Evolutionary conservation across 805 yeast species (phyloP).

Genomic region (Candida dendrica): DNA sequence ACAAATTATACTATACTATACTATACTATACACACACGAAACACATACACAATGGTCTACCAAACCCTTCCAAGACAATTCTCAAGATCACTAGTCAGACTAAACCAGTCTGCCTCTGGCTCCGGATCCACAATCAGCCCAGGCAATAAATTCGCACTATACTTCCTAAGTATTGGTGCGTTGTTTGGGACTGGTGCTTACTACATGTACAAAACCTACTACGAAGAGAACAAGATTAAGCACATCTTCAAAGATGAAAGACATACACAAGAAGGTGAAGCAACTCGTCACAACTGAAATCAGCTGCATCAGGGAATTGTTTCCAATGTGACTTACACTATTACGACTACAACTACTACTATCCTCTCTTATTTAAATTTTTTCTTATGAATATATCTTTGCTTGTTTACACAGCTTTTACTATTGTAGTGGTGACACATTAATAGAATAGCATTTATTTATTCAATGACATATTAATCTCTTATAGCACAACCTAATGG

Average conservation of each 20-base stretch:
- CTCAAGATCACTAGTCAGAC: slow-evolving; percentile 14
- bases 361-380: no score
- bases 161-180: slow-evolving; percentile 13
- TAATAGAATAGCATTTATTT: background rate
- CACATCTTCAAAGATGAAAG: slow-evolving; percentile 13
- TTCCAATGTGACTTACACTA: no score
- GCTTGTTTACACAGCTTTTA: no score
- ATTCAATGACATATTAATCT: background rate
- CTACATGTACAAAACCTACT: slow-evolving; percentile 15
- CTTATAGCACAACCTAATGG: background rate
- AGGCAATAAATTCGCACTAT: slow-evolving; percentile 8
- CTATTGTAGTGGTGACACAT: no score
- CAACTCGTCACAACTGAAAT: slow-evolving; percentile 2
- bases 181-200: slow-evolving; percentile 12
- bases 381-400: no score
- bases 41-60: slow-evolving; percentile 15
- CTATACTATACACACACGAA: background rate
- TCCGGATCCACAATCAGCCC: slow-evolving; percentile 3
- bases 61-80: slow-evolving; percentile 15
- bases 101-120: slow-evolving; percentile 13
- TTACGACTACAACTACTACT: no score
- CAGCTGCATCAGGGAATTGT: no score
- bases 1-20: no score
- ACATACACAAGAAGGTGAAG: slow-evolving; percentile 4
- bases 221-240: slow-evolving; percentile 19